Evolutionary conservation across 2,329 filamentous ascomycete species (phyloP).

Genomic region (Talaromyces sp.): DNA sequence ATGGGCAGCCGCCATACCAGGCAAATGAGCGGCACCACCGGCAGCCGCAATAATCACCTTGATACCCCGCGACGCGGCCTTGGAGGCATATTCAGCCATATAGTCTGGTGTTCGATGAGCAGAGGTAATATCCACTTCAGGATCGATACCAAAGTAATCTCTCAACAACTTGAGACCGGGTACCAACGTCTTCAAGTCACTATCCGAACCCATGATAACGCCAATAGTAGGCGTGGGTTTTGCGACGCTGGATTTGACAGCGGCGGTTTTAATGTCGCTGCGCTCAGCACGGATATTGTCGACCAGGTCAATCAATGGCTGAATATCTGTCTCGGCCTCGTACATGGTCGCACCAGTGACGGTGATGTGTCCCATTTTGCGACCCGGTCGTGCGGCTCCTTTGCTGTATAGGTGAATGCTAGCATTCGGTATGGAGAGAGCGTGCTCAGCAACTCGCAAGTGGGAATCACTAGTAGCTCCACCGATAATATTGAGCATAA

Average conservation of each 20-base stretch:
- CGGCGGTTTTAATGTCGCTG: conserved; percentile 33
- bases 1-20: conserved; percentile 71
- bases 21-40: conserved; percentile 69
- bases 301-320: conserved; percentile 68
- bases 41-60: conserved; percentile 74
- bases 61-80: conserved; percentile 63
- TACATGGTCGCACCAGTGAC: conserved; percentile 67
- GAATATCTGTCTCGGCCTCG: conserved; percentile 64
- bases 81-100: conserved; percentile 65
- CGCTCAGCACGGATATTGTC: conserved; percentile 71
- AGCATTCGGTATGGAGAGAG: conserved; percentile 57
- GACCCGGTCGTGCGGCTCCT: conserved; percentile 72
- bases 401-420: conserved; percentile 90
- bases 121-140: conserved; percentile 47
- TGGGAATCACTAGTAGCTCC: conserved; percentile 60
- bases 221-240: conserved; percentile 40
- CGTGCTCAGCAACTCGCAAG: conserved; percentile 56
- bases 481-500: conserved; percentile 57
- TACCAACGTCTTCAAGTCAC: conserved; percentile 44
- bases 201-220: conserved; percentile 51
- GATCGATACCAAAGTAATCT: conserved; percentile 43
- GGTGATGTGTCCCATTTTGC: conserved; percentile 95
- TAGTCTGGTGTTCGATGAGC: conserved; percentile 66
- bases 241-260: conserved; percentile 29
- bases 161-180: conserved; percentile 44